Base-by-base conservation (phyloP, 2,329 filamentous ascomycete species). In the Diplocarpon rosae region DNA sequence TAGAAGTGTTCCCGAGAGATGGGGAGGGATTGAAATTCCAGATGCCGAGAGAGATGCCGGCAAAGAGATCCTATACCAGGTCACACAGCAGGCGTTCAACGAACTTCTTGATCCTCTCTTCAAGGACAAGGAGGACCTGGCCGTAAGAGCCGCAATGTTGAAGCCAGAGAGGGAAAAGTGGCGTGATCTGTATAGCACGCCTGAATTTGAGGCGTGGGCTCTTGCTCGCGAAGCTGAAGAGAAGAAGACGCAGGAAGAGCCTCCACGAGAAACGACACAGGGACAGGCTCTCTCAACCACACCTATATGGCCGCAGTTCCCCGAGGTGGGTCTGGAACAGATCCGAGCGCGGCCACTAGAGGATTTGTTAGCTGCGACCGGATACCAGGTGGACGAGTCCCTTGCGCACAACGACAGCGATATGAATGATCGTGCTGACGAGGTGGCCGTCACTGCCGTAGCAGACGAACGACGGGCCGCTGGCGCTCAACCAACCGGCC, bases 31-130 rank as follows among this genome's bases (percentile, higher is more conserved):
- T 62, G 83, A 87, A 42, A 80, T 93, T 13, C 83, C 85, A 1
- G 78, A 85, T 52, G 80, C 83, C 1, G 88, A 95, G 62, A 75
- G 75, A 47, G 88, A 95, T 61, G 80, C 86, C 5, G 87, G 60
- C 13, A 62, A 62, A 42, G 60, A 96, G 59, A 83, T 95, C 3
- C 68, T 96, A 1, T 95, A 94, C 58, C 85, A 95, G 61, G 80
- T 93, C 28, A 88, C 86, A 0, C 88, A 95, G 62, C 84, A 95
- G 63, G 84, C 87, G 0, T 86, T 95, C 66, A 95, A 96, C 58
- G 88, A 96, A 64, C 69, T 96, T 2, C 75, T 98, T 0, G 86
- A 96, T 58, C 74, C 80, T 1, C 71, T 98, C 0, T 98, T 98
- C 67, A 83, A 83, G 54, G 70, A 74, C 4, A 82, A 83, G 52